Base-by-base conservation (phyloP, 73 alveolate species). In the Urostyla sp. region DNA sequence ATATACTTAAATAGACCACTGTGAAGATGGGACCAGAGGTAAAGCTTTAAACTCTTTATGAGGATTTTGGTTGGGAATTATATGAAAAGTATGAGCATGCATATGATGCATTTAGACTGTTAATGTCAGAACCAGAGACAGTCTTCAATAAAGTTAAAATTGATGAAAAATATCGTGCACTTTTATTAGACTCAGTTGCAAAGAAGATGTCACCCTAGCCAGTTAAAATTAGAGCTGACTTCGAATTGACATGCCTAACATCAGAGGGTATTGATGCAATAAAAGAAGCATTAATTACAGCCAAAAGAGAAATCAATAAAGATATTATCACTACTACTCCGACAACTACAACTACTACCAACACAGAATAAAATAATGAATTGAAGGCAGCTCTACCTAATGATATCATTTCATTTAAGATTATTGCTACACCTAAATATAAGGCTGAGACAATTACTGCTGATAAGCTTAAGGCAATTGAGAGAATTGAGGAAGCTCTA, bases 241-340 rank as follows among this genome's bases (percentile, higher is more conserved):
- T 95, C 57, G 94, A 89, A 56, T 74, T 95, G 45, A 88, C 87
- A 24, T 93, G 98, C 84, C 85, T 82, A 80, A 88, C 86, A 18
- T 93, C 75, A 54, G 98, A 92, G 43, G 98, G 99, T 50, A 87
- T 92, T 21, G 97, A 91, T 59, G 98, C 98, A 15, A 85, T 95
- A 13, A 93, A 89, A 79, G 92, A 75, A 35, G 92, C 98, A 10
- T 83, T 95, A 38, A 18, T 86, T 11, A 94, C 92, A 48, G 98
- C 97, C 5, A 80, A 75, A 69, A 52, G 53, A 28, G 45, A 59
- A 32, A 80, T 52, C 35, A 63, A 48, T 32, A 55, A 58, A 18
- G 75, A 67, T 37, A 4, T 58, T 26, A 21, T 28, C 61, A n/a
- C n/a, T n/a, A n/a, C n/a, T n/a, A n/a, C n/a, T n/a, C n/a, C n/a